Conservation (phyloP, 306 rosid species). For the Geum urbanum region DNA sequence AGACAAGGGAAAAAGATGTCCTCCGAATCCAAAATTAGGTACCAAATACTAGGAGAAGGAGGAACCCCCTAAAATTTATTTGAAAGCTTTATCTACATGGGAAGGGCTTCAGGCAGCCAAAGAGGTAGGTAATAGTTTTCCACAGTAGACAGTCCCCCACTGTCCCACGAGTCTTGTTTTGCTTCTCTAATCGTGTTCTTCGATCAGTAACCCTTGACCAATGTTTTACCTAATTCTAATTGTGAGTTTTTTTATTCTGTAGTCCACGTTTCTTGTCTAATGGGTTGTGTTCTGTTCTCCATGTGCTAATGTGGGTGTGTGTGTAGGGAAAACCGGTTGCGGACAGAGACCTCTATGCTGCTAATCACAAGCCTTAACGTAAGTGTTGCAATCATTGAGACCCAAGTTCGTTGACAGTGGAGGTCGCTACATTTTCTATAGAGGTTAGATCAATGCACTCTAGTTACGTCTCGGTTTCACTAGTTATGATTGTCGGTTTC, state of each 20-base stretch:
- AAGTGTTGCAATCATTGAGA: background rate
- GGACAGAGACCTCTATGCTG: conserved; percentile 16
- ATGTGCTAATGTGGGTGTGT: conserved; percentile 34
- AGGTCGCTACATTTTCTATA: background rate
- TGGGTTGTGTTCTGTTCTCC: background rate
- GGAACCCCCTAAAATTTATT: background rate
- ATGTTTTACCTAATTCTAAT: conserved; percentile 12
- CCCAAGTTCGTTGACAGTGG: conserved; percentile 8
- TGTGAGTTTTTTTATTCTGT: background rate
- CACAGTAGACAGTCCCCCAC: conserved; percentile 32
- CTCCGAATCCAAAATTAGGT: background rate
- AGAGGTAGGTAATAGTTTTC: conserved; percentile 58
- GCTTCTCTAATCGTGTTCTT: conserved; percentile 27
- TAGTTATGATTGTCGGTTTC: background rate
- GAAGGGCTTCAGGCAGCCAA: too few relatives aligned
- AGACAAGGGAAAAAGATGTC: background rate
- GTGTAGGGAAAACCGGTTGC: conserved; percentile 16
- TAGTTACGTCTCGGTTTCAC: background rate
- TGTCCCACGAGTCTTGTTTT: conserved; percentile 19
- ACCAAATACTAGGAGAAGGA: conserved; percentile 10
- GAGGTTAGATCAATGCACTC: background rate
- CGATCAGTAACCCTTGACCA: conserved; percentile 11
- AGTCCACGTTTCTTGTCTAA: background rate
- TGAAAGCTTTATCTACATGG: conserved; percentile 45
- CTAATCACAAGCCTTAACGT: conserved; percentile 22